These are phyloP conservation scores for Canariomyces notabilis DNA, from an alignment of 2,329 filamentous ascomycete species.

Conservation along the genomic window DNA sequence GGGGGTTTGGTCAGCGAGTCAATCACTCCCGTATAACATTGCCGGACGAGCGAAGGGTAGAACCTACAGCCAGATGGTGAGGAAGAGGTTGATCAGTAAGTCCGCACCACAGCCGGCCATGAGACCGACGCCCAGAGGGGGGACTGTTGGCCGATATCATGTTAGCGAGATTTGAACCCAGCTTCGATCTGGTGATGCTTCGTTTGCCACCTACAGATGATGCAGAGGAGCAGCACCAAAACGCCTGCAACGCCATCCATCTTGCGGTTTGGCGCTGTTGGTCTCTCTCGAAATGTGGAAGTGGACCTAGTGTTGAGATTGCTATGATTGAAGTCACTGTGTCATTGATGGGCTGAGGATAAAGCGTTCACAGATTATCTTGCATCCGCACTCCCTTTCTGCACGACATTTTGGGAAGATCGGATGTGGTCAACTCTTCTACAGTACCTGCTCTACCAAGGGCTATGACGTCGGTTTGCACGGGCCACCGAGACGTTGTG, in stretches of 20 bases:
- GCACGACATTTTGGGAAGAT: too few species aligned
- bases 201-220: slow-evolving; percentile 41
- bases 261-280: slow-evolving; percentile 29
- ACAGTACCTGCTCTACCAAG: too few species aligned
- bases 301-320: background rate
- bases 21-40: background rate
- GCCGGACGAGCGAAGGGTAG: background rate
- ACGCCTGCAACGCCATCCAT: slow-evolving; percentile 49
- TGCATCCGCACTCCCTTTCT: too few species aligned
- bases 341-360: too few species aligned
- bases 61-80: slow-evolving; percentile 58
- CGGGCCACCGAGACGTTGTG: too few species aligned
- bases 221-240: slow-evolving; percentile 47
- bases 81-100: slow-evolving; percentile 60
- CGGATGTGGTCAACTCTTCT: too few species aligned
- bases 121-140: slow-evolving; percentile 58
- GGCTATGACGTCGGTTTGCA: too few species aligned
- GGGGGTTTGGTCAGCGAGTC: background rate
- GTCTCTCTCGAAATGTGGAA: background rate
- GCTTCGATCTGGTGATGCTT: background rate
- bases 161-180: background rate
- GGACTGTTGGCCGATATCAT: slow-evolving; percentile 45
- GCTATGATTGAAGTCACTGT: too few species aligned
- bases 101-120: slow-evolving; percentile 63
- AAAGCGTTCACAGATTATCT: too few species aligned